These are phyloP conservation scores for Clonostachys rhizophaga DNA, from an alignment of 2,329 filamentous ascomycete genomes.

Conservation along the genomic window DNA sequence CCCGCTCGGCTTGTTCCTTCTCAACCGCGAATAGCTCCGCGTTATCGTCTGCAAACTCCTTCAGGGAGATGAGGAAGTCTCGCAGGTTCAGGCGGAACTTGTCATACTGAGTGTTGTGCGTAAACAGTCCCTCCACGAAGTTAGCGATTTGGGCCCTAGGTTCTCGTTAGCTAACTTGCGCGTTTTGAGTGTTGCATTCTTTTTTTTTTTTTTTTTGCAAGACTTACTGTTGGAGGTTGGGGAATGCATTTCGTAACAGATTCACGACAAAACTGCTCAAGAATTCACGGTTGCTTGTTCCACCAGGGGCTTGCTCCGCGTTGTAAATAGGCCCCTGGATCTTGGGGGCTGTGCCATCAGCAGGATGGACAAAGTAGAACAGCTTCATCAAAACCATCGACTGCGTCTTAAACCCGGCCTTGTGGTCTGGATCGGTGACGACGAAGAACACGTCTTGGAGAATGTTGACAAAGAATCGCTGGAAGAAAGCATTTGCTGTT, in stretches of 20 bases:
- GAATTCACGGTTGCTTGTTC: conserved; percentile 88
- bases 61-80: conserved; percentile 94
- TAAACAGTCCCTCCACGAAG: conserved; percentile 88
- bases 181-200: background rate
- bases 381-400: conserved; percentile 89
- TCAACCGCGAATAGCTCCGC: conserved; percentile 91
- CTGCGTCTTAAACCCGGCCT: conserved; percentile 98
- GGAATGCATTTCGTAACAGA: conserved; percentile 84
- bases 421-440: conserved; percentile 94
- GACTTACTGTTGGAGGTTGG: conserved; percentile 83
- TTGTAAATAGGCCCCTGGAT: conserved; percentile 90
- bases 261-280: conserved; percentile 81
- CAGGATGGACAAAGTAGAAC: conserved; percentile 88
- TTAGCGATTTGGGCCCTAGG: conserved; percentile 75
- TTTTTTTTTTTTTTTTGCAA: background rate
- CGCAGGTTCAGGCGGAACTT: conserved; percentile 95
- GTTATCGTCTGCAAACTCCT: conserved; percentile 95
- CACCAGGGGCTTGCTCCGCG: conserved; percentile 73
- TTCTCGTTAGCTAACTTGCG: conserved; percentile 23
- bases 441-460: conserved; percentile 98
- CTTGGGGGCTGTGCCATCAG: conserved; percentile 67
- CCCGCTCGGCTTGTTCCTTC: conserved; percentile 84
- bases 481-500: conserved; percentile 94
- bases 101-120: conserved; percentile 80
- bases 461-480: conserved; percentile 93